phyloP scores from a whole-genome alignment of 176 grass and related monocot species.

The Raddia guianensis region DNA sequence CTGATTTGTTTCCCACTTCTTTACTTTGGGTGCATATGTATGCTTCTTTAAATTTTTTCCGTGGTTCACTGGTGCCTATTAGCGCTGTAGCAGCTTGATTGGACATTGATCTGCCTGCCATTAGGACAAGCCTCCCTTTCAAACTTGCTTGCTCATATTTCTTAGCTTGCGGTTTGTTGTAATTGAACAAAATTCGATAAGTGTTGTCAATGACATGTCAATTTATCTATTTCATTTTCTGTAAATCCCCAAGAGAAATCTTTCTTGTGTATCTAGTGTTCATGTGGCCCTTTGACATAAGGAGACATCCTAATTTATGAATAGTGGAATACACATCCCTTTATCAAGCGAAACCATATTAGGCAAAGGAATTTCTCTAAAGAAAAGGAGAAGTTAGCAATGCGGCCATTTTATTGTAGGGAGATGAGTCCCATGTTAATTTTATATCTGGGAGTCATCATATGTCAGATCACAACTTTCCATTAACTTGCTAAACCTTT shows the following conservation, averaged over 20 bases:
- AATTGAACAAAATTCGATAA: not conserved
- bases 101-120: slow-evolving; percentile 9
- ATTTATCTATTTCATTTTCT: slow-evolving; percentile 14
- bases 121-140: slow-evolving; percentile 12
- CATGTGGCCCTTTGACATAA: not conserved
- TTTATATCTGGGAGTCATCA: slow-evolving; percentile 3
- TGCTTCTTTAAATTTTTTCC: slow-evolving; percentile 31
- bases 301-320: not conserved
- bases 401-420: not conserved
- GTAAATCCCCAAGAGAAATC: not conserved
- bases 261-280: not conserved
- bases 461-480: not conserved
- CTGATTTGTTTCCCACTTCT: slow-evolving; percentile 20
- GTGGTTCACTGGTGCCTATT: slow-evolving; percentile 1
- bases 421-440: slow-evolving; percentile 5
- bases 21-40: slow-evolving; percentile 20
- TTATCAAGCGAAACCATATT: not conserved
- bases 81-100: not conserved
- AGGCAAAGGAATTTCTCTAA: not conserved
- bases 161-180: slow-evolving; percentile 21
- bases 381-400: slow-evolving; percentile 14
- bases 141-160: slow-evolving; percentile 18
- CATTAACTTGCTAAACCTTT: slow-evolving; percentile 30
- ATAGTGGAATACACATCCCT: not conserved
- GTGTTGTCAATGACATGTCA: slow-evolving; percentile 24